phyloP scores from a whole-genome alignment of 2,329 filamentous ascomycete species.

The Fusarium continuum region DNA sequence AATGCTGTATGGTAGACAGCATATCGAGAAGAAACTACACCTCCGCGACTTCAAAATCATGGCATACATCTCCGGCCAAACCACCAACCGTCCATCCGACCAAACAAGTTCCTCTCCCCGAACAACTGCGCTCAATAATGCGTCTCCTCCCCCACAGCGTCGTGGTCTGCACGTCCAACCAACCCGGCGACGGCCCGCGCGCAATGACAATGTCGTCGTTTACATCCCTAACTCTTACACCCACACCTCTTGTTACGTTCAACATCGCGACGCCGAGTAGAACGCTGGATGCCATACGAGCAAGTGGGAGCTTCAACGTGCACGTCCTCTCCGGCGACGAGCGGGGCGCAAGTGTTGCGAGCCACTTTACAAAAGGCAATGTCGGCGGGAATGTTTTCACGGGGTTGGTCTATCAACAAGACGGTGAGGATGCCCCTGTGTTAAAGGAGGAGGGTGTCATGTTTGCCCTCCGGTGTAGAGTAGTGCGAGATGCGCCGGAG shows the following conservation, averaged over 20 bases:
- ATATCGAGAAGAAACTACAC: slow-evolving; percentile 24
- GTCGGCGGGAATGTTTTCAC: slow-evolving; percentile 51
- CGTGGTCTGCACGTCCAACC: slow-evolving; percentile 63
- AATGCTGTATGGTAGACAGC: slow-evolving; percentile 21
- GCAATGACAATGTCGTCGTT: slow-evolving; percentile 70
- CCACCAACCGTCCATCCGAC: slow-evolving; percentile 51
- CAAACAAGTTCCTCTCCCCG: slow-evolving; percentile 49
- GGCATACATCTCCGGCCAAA: slow-evolving; percentile 45
- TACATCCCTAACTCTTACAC: slow-evolving; percentile 63
- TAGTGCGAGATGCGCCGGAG: slow-evolving; percentile 52
- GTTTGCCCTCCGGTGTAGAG: slow-evolving; percentile 56
- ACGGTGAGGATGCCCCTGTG: slow-evolving; percentile 49
- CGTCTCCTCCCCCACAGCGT: slow-evolving; percentile 64
- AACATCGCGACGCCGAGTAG: slow-evolving; percentile 66
- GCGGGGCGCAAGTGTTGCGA: slow-evolving; percentile 59
- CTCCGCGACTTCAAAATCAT: slow-evolving; percentile 31
- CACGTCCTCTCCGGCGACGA: slow-evolving; percentile 61
- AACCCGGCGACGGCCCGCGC: slow-evolving; percentile 48
- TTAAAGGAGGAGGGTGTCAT: slow-evolving; percentile 62
- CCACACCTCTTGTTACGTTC: slow-evolving; percentile 63
- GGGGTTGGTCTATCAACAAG: slow-evolving; percentile 25
- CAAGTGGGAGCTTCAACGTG: slow-evolving; percentile 60
- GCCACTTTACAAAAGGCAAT: slow-evolving; percentile 63
- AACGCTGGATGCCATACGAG: slow-evolving; percentile 61
- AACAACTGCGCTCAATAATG: slow-evolving; percentile 62